These are phyloP conservation scores for Heritiera fomes DNA, from an alignment of 345 rosid species.

Conservation along the genomic window DNA sequence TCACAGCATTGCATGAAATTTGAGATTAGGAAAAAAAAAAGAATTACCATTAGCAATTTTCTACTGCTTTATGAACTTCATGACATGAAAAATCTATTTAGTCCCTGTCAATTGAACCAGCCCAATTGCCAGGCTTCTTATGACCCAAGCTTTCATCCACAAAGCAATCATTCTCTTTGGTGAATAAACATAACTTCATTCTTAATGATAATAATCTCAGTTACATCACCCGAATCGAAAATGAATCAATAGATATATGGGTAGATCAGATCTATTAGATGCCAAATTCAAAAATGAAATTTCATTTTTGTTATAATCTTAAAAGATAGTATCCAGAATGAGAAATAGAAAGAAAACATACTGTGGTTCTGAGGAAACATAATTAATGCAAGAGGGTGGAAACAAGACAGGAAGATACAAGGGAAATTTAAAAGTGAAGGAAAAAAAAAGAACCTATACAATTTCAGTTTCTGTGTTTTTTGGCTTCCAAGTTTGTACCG, in stretches of 20 bases:
- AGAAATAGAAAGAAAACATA: background rate
- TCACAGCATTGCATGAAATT: background rate
- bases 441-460: conserved; percentile 34
- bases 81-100: background rate
- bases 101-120: too few species aligned
- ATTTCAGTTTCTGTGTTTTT: conserved; percentile 57
- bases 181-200: background rate
- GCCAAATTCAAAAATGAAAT: conserved; percentile 7
- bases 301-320: background rate
- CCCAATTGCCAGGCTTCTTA: background rate
- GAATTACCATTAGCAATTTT: background rate
- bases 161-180: background rate
- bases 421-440: conserved; percentile 32
- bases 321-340: background rate
- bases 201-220: background rate
- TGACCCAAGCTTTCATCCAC: background rate
- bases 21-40: background rate
- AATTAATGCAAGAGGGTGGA: conserved; percentile 20
- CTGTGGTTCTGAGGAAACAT: conserved; percentile 36
- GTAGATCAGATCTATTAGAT: background rate
- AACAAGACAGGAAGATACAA: conserved; percentile 30
- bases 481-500: conserved; percentile 67
- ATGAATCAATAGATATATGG: background rate
- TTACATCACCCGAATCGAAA: background rate
- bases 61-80: background rate